Percentiles rank a stretch among this genome's conserved stretches.
These are phyloP conservation scores for Ciborinia camelliae DNA, from an alignment of 2,329 filamentous ascomycete genomes.

Conservation along the genomic window DNA sequence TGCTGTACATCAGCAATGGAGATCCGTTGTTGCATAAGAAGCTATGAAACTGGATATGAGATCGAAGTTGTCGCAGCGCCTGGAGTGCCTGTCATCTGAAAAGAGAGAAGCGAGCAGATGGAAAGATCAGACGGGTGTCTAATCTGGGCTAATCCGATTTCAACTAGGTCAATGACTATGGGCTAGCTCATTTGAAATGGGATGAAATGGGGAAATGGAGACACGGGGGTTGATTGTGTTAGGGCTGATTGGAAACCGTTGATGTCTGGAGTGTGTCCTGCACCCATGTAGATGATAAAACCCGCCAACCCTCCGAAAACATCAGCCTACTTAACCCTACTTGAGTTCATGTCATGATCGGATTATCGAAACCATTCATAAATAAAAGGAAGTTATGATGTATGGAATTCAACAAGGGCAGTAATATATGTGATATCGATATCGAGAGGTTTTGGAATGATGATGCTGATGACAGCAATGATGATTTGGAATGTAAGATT, in stretches of 20 bases:
- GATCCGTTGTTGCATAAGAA: conserved; percentile 35
- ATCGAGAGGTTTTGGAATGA: too few species aligned
- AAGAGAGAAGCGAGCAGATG: conserved; percentile 22
- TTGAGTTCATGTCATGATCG: background rate
- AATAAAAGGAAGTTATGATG: background rate
- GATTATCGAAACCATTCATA: background rate
- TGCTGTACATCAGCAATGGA: conserved; percentile 30
- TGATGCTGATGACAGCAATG: background rate
- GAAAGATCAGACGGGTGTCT: conserved; percentile 23
- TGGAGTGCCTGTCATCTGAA: conserved; percentile 29
- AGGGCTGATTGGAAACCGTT: conserved; percentile 30
- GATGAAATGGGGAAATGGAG: conserved; percentile 15
- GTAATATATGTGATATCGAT: background rate
- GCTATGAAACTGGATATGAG: conserved; percentile 36
- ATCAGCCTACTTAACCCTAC: background rate
- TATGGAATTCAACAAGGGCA: background rate
- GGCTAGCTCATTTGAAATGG: conserved; percentile 17
- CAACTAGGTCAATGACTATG: background rate
- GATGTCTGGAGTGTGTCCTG: conserved; percentile 27
- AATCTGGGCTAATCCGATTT: conserved; percentile 22
- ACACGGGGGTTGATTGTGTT: background rate
- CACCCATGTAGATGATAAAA: conserved; percentile 31
- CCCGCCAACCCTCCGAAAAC: conserved; percentile 15
- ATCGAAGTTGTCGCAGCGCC: conserved; percentile 30
- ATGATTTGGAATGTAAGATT: background rate